Evolutionary conservation across 2,329 filamentous ascomycete genomes (phyloP).

Genomic region (Colletotrichum higginsianum): DNA sequence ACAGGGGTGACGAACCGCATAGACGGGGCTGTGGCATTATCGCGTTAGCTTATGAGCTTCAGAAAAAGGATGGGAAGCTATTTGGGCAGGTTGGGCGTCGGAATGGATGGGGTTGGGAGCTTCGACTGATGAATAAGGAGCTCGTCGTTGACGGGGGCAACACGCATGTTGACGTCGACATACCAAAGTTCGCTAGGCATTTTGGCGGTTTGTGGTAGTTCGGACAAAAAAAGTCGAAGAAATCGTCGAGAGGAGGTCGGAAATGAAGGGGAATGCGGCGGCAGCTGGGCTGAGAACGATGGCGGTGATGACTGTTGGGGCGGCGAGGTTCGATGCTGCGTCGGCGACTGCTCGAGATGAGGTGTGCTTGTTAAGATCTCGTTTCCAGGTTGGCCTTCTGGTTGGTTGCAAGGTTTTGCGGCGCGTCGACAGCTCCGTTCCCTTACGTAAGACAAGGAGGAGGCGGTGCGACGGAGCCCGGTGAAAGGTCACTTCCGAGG

Average conservation of each 20-base stretch:
- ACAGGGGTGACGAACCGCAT: slow-evolving; percentile 85
- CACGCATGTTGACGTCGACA: slow-evolving; percentile 60
- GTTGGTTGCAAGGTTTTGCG: slow-evolving; percentile 60
- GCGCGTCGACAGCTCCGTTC: slow-evolving; percentile 48
- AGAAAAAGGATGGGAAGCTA: slow-evolving; percentile 17
- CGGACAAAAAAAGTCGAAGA: slow-evolving; percentile 41
- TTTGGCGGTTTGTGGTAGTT: slow-evolving; percentile 59
- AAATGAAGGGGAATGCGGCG: slow-evolving; percentile 38
- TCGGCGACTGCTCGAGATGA: slow-evolving; percentile 41
- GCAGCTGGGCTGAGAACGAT: slow-evolving; percentile 38
- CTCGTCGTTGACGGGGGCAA: slow-evolving; percentile 50
- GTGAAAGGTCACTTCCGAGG: slow-evolving; percentile 13
- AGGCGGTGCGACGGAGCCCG: slow-evolving; percentile 23
- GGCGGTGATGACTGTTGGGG: slow-evolving; percentile 28
- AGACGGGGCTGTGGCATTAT: slow-evolving; percentile 81
- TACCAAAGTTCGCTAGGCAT: slow-evolving; percentile 90
- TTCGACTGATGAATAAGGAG: slow-evolving; percentile 50
- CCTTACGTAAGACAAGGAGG: slow-evolving; percentile 39
- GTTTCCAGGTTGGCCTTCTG: slow-evolving; percentile 55
- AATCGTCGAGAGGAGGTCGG: slow-evolving; percentile 26
- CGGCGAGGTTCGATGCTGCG: slow-evolving; percentile 41
- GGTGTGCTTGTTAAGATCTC: slow-evolving; percentile 53
- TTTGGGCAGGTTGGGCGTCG: slow-evolving; percentile 5
- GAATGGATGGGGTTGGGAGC: slow-evolving; percentile 48
- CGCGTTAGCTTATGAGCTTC: slow-evolving; percentile 46